Evolutionary conservation across 352 stramenopile genomes (phyloP), one percentile per base, ranked within the genome.

Genomic region (Pythium volutum): DNA sequence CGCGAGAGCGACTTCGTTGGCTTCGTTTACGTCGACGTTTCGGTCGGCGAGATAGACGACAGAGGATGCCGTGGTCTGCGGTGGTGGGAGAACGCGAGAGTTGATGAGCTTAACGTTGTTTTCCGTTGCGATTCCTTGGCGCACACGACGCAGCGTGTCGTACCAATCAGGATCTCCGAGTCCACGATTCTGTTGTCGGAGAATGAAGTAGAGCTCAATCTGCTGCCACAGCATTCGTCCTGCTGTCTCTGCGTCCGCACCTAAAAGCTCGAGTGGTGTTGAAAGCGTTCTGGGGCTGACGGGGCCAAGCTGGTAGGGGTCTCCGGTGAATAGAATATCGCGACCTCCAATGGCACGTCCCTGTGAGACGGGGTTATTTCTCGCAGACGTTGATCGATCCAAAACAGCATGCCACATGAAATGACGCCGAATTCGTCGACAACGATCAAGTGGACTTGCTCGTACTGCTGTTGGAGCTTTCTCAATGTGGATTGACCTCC

Each of bases 181-280:
- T 0, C 50, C 50, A 16, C 50, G 33, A 18, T 59, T 59, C 25
- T 59, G 38, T 12, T 59, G 38, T n/a, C 31, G 22, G 25, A 49
- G 29, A 20, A 50, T 34, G n/a, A 48, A 59, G 23, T 42, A 48
- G n/a, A 49, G 29, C 25, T 42, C 11, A 18, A 42, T 18, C 11
- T n/a, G 10, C 16, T 48, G 4, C 39, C 50, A 57, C 6, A 33
- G 23, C 20, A 25, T 5, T 3, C 50, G 33, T 34, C 50, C 50
- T 48, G 12, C 20, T 4, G 9, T 10, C 23, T 55, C 49, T 8
- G 29, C 15, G 4, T n/a, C n/a, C n/a, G 4, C 20, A 15, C 10
- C 31, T 2, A 11, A 45, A 23, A 39, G 4, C 9, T 39, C 31
- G 16, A 6, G 22, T 36, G 34, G 34, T 12, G 51, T 59, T 10